Evolutionary conservation across 441 rosid genomes (phyloP).

Genomic region (Bocquillonia castaneifolia): DNA sequence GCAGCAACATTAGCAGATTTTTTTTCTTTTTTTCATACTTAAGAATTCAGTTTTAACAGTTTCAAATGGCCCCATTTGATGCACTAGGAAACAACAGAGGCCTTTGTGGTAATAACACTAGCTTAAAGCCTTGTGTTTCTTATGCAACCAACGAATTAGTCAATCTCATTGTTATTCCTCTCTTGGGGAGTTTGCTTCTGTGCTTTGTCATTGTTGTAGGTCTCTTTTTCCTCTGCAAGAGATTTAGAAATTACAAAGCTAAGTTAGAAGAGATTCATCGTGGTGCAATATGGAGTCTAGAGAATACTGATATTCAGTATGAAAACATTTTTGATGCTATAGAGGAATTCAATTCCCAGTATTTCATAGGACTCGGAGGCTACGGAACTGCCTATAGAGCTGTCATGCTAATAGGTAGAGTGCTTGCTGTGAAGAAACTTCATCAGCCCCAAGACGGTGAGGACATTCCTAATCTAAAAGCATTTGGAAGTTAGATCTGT

Average conservation of each 20-base stretch:
- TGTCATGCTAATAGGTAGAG: too few species aligned
- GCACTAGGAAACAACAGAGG: background rate
- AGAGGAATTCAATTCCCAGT: background rate
- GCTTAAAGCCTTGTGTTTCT: background rate
- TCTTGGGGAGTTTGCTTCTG: background rate
- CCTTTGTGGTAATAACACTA: background rate
- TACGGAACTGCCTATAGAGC: background rate
- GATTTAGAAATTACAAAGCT: background rate
- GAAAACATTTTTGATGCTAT: background rate
- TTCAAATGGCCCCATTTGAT: background rate
- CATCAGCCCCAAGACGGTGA: background rate
- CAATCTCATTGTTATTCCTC: background rate
- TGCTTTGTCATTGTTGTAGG: background rate
- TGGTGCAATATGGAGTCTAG: background rate
- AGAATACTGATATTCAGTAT: background rate
- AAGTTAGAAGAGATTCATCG: too few species aligned
- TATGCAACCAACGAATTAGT: too few species aligned
- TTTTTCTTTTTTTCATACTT: too few species aligned
- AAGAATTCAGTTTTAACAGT: too few species aligned
- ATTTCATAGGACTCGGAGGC: background rate
- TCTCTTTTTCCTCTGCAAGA: background rate
- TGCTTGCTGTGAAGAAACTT: background rate
- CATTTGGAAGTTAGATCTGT: background rate
- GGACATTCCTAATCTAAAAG: background rate
- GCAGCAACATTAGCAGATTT: too few species aligned